phyloP scores from a whole-genome alignment of 2,329 filamentous ascomycete species.

The Fusarium armeniacum region DNA sequence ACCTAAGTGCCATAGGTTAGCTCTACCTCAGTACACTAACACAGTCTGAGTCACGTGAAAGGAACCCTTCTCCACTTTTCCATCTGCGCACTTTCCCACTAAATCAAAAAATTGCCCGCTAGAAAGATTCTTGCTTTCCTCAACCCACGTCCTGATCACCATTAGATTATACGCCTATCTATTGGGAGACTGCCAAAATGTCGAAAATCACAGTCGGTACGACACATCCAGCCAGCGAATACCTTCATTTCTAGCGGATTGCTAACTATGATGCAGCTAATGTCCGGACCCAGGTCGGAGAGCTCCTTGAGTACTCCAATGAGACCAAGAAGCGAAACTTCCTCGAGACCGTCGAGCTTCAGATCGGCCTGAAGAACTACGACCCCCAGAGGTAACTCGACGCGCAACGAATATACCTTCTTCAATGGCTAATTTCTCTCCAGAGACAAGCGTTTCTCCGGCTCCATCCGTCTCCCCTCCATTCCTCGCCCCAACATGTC shows the following conservation, averaged over 20 bases:
- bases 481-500: slow-evolving; percentile 92
- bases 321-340: slow-evolving; percentile 99
- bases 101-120: slow-evolving; percentile 45
- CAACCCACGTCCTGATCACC: slow-evolving; percentile 67
- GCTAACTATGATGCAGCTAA: slow-evolving; percentile 71
- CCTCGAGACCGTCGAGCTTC: slow-evolving; percentile 91
- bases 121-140: background rate
- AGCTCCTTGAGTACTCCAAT: slow-evolving; percentile 94
- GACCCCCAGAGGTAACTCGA: slow-evolving; percentile 74
- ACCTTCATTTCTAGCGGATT: slow-evolving; percentile 45
- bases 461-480: slow-evolving; percentile 94
- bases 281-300: slow-evolving; percentile 94
- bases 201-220: slow-evolving; percentile 86
- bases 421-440: background rate
- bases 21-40: background rate
- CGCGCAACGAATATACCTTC: background rate
- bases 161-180: slow-evolving; percentile 76
- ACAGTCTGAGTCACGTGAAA: slow-evolving; percentile 49
- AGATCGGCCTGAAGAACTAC: slow-evolving; percentile 98
- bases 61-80: background rate
- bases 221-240: slow-evolving; percentile 38
- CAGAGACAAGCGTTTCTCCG: slow-evolving; percentile 99
- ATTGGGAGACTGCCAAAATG: slow-evolving; percentile 91
- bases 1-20: slow-evolving; percentile 22
- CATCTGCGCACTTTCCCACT: slow-evolving; percentile 44